A percentile compares a stretch with the other conserved stretches of the same genome.
These are phyloP conservation scores for Pichia nanzhaoensis DNA, from an alignment of 805 yeast genomes.

Conservation along the genomic window DNA sequence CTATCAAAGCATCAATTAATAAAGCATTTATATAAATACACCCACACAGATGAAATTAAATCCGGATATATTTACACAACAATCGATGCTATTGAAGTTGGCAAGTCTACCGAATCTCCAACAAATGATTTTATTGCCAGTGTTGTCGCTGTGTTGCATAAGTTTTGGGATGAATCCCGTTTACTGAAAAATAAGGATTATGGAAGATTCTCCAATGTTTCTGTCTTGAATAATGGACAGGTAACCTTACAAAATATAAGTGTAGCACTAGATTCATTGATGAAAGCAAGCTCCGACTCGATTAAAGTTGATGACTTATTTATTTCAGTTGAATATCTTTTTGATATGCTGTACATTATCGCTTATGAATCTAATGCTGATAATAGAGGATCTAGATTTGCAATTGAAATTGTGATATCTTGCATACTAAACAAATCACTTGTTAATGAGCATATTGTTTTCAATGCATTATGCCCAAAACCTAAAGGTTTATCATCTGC, in stretches of 20 bases:
- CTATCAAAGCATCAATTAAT: slow-evolving; percentile 7
- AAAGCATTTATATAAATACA: slow-evolving; percentile 1
- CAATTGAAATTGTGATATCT: not conserved
- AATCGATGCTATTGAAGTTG: slow-evolving; percentile 5
- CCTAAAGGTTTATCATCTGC: slow-evolving; percentile 4
- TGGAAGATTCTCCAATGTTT: not conserved
- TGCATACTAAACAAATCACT: not conserved
- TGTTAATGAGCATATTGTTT: slow-evolving; percentile 3
- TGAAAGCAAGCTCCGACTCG: not conserved
- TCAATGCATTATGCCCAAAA: slow-evolving; percentile 6
- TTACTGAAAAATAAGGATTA: slow-evolving; percentile 2
- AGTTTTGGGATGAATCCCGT: slow-evolving; percentile 7
- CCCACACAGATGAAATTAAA: not conserved
- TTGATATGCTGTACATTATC: slow-evolving; percentile 2
- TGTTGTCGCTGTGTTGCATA: not conserved
- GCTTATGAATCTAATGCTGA: not conserved
- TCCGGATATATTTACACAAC: slow-evolving; percentile 1
- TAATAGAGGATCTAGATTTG: not conserved
- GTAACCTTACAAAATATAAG: slow-evolving; percentile 3
- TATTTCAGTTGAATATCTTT: not conserved
- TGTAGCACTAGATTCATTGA: not conserved
- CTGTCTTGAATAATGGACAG: not conserved
- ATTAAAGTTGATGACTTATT: not conserved
- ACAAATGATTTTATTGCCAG: not conserved
- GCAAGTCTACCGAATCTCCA: slow-evolving; percentile 4